Conservation (phyloP, 257 asterid species). For the Henckelia pumila region DNA sequence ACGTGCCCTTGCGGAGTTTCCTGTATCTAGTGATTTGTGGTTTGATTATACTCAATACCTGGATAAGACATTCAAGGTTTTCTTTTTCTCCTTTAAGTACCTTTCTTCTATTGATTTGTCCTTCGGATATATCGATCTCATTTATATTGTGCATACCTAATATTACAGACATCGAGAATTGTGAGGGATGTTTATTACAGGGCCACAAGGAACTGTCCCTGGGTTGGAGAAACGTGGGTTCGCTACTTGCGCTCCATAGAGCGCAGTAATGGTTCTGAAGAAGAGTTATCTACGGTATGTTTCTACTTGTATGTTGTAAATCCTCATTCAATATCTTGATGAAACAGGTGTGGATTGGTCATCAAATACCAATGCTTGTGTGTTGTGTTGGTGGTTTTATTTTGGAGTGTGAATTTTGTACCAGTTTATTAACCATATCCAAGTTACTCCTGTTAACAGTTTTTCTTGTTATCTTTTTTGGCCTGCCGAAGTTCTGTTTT, state of each 20-base stretch:
- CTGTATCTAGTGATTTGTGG: slow-evolving; percentile 81
- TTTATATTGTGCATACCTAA: slow-evolving; percentile 19
- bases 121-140: slow-evolving; percentile 24
- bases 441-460: background rate
- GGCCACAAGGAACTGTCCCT: slow-evolving; percentile 95
- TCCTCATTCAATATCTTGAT: slow-evolving; percentile 9
- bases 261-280: slow-evolving; percentile 76
- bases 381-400: background rate
- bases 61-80: slow-evolving; percentile 91
- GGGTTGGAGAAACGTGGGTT: slow-evolving; percentile 94
- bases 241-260: slow-evolving; percentile 73
- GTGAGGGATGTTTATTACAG: slow-evolving; percentile 74
- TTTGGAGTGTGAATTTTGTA: background rate
- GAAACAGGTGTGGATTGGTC: slow-evolving; percentile 20
- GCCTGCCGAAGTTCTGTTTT: slow-evolving; percentile 1
- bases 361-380: background rate
- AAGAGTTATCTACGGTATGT: slow-evolving; percentile 69
- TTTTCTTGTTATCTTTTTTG: slow-evolving; percentile 3
- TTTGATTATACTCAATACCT: slow-evolving; percentile 72
- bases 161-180: slow-evolving; percentile 67
- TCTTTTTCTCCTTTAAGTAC: slow-evolving; percentile 15
- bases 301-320: slow-evolving; percentile 7
- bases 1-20: slow-evolving; percentile 80
- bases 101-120: slow-evolving; percentile 17
- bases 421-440: background rate